A percentile compares a stretch with the other conserved stretches of the same genome.
phyloP scores from a whole-genome alignment of 2,329 filamentous ascomycete species.

The Colletotrichum sidae region DNA sequence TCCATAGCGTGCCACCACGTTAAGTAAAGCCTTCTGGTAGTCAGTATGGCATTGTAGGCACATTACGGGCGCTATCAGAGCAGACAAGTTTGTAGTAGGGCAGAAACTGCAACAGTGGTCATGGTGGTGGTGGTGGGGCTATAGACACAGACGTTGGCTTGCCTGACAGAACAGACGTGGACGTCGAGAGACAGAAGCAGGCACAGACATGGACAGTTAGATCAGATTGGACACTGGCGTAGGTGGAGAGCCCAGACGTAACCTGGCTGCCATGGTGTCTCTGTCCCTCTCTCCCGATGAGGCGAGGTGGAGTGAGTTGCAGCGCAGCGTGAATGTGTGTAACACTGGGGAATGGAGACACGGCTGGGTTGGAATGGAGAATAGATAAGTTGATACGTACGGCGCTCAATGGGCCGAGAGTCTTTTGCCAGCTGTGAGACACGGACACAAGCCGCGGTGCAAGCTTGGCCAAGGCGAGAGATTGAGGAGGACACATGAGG shows the following conservation, averaged over 20 bases:
- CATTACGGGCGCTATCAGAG: slow-evolving; percentile 2
- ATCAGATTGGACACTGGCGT: no score
- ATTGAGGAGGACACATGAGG: no score
- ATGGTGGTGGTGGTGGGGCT: slow-evolving; percentile 31
- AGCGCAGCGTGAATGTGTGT: slow-evolving; percentile 28
- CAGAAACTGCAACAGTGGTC: slow-evolving; percentile 19
- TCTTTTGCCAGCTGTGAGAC: slow-evolving; percentile 34
- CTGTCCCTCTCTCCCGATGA: slow-evolving; percentile 4
- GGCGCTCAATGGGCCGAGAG: slow-evolving; percentile 21
- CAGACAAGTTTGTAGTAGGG: background rate
- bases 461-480: slow-evolving; percentile 1
- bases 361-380: slow-evolving; percentile 32
- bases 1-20: background rate
- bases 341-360: slow-evolving; percentile 34
- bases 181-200: slow-evolving; percentile 1
- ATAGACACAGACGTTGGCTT: slow-evolving; percentile 3
- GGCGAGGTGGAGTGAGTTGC: background rate
- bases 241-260: no score
- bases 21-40: background rate
- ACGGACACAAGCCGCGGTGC: slow-evolving; percentile 28
- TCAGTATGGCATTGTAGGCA: background rate
- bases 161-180: slow-evolving; percentile 10
- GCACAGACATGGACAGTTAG: no score
- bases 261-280: slow-evolving; percentile 7
- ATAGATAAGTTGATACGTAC: slow-evolving; percentile 32